These are phyloP conservation scores for Dendrobium officinale DNA, from an alignment of 106 monocot species.

Conservation along the genomic window DNA sequence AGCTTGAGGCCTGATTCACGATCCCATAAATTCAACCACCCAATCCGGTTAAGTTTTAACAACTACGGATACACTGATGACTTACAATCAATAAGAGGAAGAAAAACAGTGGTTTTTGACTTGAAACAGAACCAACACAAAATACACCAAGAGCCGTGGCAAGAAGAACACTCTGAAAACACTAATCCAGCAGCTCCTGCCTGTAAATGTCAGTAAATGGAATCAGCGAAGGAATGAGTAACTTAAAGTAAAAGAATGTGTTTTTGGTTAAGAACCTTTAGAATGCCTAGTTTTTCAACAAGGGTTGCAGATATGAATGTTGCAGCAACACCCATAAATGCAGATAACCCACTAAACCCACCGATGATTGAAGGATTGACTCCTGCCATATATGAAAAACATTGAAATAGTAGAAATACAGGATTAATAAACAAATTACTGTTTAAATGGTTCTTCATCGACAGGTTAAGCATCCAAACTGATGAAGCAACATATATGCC, in stretches of 20 bases:
- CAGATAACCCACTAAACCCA: constrained; percentile 84
- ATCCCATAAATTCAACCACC: too few species aligned
- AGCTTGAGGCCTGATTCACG: too few species aligned
- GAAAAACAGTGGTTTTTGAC: constrained; percentile 34
- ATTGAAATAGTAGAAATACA: background rate
- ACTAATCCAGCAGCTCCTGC: constrained; percentile 93
- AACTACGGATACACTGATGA: background rate
- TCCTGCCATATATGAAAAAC: constrained; percentile 28
- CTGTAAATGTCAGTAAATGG: constrained; percentile 25
- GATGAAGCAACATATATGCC: too few species aligned
- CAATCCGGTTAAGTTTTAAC: too few species aligned
- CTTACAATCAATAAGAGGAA: constrained; percentile 91
- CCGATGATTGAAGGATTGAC: constrained; percentile 78
- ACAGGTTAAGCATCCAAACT: too few species aligned
- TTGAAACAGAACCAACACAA: constrained; percentile 53
- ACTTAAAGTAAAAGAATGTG: background rate
- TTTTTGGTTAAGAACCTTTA: constrained; percentile 53
- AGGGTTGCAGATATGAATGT: constrained; percentile 81
- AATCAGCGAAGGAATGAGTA: background rate
- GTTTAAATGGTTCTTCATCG: too few species aligned
- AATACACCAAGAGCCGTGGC: constrained; percentile 52
- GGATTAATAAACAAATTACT: background rate
- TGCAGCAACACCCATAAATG: constrained; percentile 91
- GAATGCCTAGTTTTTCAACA: constrained; percentile 68
- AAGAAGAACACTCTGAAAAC: constrained; percentile 73